These are phyloP conservation scores for Lachnellula suecica DNA, from an alignment of 2,329 filamentous ascomycete species.

Conservation along the genomic window DNA sequence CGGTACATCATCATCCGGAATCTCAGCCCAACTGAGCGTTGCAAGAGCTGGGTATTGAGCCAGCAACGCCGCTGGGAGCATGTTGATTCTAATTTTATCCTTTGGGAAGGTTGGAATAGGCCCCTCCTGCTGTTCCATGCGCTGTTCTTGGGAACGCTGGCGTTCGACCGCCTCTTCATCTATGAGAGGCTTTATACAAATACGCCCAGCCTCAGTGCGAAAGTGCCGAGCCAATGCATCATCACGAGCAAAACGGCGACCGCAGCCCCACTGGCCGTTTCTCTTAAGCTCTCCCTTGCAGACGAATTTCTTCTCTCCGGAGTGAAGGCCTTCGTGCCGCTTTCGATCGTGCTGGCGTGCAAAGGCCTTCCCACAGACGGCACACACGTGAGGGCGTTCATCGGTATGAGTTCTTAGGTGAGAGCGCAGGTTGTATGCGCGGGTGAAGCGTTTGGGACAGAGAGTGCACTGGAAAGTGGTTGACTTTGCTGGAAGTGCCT, in stretches of 20 bases:
- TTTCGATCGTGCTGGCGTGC: constrained; percentile 97
- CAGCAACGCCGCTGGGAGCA: constrained; percentile 82
- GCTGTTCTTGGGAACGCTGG: constrained; percentile 75
- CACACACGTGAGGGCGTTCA: constrained; percentile 95
- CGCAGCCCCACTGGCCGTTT: constrained; percentile 87
- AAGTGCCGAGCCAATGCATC: constrained; percentile 95
- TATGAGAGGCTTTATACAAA: constrained; percentile 95
- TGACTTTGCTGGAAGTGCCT: no score
- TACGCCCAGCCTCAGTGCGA: constrained; percentile 88
- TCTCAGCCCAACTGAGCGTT: constrained; percentile 79
- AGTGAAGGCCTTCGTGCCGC: constrained; percentile 92
- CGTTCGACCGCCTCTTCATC: constrained; percentile 89
- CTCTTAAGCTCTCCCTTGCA: constrained; percentile 88
- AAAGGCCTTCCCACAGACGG: constrained; percentile 95
- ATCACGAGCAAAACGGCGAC: constrained; percentile 87
- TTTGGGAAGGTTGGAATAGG: constrained; percentile 60
- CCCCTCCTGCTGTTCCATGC: constrained; percentile 63
- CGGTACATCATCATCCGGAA: constrained; percentile 62
- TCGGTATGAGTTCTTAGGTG: constrained; percentile 96
- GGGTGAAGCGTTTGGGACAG: constrained; percentile 95
- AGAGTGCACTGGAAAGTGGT: constrained; percentile 94
- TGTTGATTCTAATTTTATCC: constrained; percentile 57
- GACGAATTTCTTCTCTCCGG: constrained; percentile 97
- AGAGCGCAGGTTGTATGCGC: constrained; percentile 93
- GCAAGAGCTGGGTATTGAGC: constrained; percentile 94